Conservation (phyloP, 495 filamentous ascomycete genomes). For the Xylaria venustula region DNA sequence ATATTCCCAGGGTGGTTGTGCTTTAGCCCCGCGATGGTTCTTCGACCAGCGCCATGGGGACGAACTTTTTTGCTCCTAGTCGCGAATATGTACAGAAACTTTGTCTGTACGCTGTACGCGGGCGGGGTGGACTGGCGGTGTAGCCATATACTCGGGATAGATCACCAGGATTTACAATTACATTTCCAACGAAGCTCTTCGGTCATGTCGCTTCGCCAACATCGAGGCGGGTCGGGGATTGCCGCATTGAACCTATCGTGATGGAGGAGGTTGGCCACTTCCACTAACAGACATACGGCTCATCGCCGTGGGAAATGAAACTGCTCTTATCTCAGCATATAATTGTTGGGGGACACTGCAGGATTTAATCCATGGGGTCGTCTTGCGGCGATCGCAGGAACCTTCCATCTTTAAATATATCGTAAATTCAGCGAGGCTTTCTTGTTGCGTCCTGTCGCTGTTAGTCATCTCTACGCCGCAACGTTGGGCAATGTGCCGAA, state of each 20-base stretch:
- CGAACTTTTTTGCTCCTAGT: not conserved
- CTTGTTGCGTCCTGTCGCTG: too few relatives aligned
- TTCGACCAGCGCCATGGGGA: not conserved
- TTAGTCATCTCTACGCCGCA: not conserved
- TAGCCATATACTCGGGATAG: not conserved
- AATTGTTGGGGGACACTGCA: too few relatives aligned
- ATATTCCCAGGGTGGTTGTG: not conserved
- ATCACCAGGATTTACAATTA: not conserved
- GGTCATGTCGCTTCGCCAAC: not conserved
- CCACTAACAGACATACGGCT: not conserved
- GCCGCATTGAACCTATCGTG: not conserved
- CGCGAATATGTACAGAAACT: not conserved
- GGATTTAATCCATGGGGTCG: too few relatives aligned
- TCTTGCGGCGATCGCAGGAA: too few relatives aligned
- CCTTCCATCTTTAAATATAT: too few relatives aligned
- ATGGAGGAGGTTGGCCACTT: not conserved
- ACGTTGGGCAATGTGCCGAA: not conserved
- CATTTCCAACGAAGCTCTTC: not conserved
- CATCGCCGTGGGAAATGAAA: too few relatives aligned
- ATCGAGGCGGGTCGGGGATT: not conserved
- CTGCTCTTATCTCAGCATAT: too few relatives aligned
- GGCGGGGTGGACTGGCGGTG: not conserved
- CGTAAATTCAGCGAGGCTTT: too few relatives aligned
- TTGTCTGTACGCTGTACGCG: not conserved
- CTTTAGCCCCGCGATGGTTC: not conserved